A percentile compares a stretch with the other conserved stretches of the same genome.
Evolutionary conservation across 495 filamentous ascomycete species (phyloP).

Genomic region (Aspergillus ellipticus): DNA sequence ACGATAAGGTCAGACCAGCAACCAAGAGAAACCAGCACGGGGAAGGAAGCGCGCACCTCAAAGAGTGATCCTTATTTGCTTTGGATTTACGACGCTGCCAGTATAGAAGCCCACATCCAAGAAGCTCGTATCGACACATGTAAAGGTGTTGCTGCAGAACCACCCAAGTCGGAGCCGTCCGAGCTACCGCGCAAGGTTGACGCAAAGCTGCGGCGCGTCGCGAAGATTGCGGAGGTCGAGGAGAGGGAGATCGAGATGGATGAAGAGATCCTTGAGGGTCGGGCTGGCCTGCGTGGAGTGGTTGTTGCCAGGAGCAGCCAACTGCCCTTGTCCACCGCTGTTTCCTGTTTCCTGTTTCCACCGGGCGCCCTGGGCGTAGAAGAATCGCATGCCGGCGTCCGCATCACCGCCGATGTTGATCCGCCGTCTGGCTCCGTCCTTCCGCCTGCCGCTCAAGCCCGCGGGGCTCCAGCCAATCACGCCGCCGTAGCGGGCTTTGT

Average conservation of each 20-base stretch:
- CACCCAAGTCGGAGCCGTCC: not conserved
- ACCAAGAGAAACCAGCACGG: not conserved
- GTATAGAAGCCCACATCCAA: constrained; percentile 45
- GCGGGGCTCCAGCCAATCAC: constrained; percentile 18
- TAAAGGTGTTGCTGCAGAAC: constrained; percentile 11
- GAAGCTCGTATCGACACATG: constrained; percentile 52
- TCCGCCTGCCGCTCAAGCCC: not conserved
- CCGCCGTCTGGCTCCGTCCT: not conserved
- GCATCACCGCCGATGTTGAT: not conserved
- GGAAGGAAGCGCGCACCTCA: constrained; percentile 19
- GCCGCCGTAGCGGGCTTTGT: not conserved
- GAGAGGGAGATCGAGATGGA: not conserved
- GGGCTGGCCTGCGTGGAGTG: not conserved
- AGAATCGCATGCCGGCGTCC: not conserved
- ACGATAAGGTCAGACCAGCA: constrained; percentile 5
- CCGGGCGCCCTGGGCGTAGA: not conserved
- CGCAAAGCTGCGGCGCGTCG: constrained; percentile 8
- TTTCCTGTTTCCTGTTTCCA: too few species aligned
- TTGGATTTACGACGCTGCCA: constrained; percentile 33
- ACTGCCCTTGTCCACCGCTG: too few species aligned
- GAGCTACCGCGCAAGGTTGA: not conserved
- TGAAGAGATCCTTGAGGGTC: not conserved
- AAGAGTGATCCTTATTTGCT: constrained; percentile 17
- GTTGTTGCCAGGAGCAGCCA: not conserved
- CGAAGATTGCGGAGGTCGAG: not conserved